A percentile compares a stretch with the other conserved stretches of the same genome.
Conservation (phyloP, 2,329 filamentous ascomycete genomes). For the Didymella keratinophila region DNA sequence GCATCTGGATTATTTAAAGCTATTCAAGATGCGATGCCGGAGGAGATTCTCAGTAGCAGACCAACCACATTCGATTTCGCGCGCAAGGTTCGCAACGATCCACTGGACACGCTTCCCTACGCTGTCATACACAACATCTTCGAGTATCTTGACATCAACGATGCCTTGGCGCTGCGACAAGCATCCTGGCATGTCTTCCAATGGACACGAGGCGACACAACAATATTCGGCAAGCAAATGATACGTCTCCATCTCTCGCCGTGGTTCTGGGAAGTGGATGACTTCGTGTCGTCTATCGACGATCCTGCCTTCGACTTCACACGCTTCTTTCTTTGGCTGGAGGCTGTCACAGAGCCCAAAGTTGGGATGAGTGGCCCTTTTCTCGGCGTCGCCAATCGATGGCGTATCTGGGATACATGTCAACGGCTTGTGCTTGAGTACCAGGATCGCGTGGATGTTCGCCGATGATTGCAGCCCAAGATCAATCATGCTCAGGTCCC, state of each 20-base stretch:
- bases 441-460: neutral
- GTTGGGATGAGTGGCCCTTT: neutral
- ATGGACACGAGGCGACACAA: neutral
- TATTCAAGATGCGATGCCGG: neutral
- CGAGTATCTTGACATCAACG: neutral
- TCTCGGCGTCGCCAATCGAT: neutral
- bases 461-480: too few relatives aligned
- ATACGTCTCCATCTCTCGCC: neutral
- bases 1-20: neutral
- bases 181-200: neutral
- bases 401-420: neutral
- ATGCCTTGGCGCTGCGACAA: neutral
- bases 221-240: neutral
- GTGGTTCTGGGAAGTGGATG: neutral
- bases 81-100: neutral
- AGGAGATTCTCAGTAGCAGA: neutral
- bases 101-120: neutral
- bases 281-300: neutral
- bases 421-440: neutral
- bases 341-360: neutral
- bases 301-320: neutral
- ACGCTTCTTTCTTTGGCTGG: neutral
- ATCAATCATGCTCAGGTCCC: too few relatives aligned
- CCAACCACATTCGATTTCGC: neutral
- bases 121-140: neutral